phyloP scores from a whole-genome alignment of 2,329 filamentous ascomycete species.

The Verticillium albo-atrum region DNA sequence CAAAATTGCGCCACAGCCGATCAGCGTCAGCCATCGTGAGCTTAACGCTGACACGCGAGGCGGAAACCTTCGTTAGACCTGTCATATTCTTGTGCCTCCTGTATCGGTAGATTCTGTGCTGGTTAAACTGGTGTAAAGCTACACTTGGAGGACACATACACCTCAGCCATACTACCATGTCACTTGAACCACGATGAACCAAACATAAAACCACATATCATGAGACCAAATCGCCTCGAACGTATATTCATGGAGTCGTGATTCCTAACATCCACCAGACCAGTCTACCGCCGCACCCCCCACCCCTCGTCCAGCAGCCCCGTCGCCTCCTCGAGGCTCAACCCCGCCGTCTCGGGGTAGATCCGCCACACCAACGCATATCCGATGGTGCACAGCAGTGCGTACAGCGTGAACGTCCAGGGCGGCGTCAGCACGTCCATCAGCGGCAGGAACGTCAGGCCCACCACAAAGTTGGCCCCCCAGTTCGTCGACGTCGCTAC shows the following conservation, averaged over 20 bases:
- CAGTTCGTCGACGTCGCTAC: constrained; percentile 79
- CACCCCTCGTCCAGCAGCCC: constrained; percentile 66
- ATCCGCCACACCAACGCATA: constrained; percentile 67
- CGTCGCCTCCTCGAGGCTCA: constrained; percentile 77
- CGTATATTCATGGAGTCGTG: neutral
- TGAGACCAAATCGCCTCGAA: too few relatives aligned
- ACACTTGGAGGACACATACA: too few relatives aligned
- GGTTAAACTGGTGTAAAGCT: too few relatives aligned
- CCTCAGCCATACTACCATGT: too few relatives aligned
- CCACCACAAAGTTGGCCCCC: constrained; percentile 81
- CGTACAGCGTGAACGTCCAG: constrained; percentile 81
- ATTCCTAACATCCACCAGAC: neutral
- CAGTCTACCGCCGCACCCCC: constrained; percentile 47
- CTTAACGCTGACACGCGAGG: too few relatives aligned
- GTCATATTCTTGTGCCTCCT: too few relatives aligned
- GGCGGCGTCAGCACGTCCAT: constrained; percentile 71
- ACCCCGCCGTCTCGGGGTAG: constrained; percentile 82
- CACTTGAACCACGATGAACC: too few relatives aligned
- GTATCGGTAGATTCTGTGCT: too few relatives aligned
- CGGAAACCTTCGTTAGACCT: too few relatives aligned
- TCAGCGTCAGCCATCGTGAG: too few relatives aligned
- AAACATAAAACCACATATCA: too few relatives aligned
- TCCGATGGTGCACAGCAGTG: constrained; percentile 61
- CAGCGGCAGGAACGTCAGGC: constrained; percentile 82
- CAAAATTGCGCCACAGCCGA: too few relatives aligned